Percentiles rank a stretch among this genome's conserved stretches.
Conservation (phyloP, 768 basidiomycete genomes). For the Filobasidium floriforme region DNA sequence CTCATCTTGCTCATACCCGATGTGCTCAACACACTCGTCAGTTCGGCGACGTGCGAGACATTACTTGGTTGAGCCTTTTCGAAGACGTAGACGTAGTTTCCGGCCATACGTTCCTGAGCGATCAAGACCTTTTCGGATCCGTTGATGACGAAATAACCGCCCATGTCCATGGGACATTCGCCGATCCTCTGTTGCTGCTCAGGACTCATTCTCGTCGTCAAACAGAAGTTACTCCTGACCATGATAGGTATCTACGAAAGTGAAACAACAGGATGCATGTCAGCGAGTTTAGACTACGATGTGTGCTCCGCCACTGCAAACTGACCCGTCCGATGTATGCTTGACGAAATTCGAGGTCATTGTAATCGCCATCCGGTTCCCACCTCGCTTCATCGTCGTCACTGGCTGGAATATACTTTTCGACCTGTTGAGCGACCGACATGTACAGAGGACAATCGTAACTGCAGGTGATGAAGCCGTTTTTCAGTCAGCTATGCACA, state of each 20-base stretch:
- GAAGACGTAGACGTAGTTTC: conserved; percentile 98
- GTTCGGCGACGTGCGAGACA: conserved; percentile 72
- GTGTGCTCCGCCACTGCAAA: neutral
- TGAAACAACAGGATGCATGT: conserved; percentile 1
- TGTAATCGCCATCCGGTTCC: conserved; percentile 17
- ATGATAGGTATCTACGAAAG: conserved; percentile 81
- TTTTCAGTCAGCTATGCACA: neutral
- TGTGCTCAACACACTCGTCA: conserved; percentile 93
- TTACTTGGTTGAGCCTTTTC: conserved; percentile 95
- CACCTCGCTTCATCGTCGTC: conserved; percentile 15
- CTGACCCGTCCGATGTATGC: conserved; percentile 34
- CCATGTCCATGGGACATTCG: conserved; percentile 95
- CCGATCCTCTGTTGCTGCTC: conserved; percentile 82
- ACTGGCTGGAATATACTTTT: conserved; percentile 66
- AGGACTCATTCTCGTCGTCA: conserved; percentile 61
- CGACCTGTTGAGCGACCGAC: conserved; percentile 48
- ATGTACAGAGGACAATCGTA: conserved; percentile 26
- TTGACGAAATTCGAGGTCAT: conserved; percentile 11
- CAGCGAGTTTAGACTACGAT: neutral
- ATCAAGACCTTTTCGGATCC: conserved; percentile 99
- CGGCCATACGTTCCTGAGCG: conserved; percentile 98
- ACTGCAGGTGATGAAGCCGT: neutral
- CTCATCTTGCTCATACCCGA: conserved; percentile 79
- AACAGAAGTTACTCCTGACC: conserved; percentile 91
- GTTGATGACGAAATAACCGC: conserved; percentile 99